Evolutionary conservation across 2,329 filamentous ascomycete genomes (phyloP), one percentile per base, ranked within the genome.

Genomic region (Eutypella sp.): DNA sequence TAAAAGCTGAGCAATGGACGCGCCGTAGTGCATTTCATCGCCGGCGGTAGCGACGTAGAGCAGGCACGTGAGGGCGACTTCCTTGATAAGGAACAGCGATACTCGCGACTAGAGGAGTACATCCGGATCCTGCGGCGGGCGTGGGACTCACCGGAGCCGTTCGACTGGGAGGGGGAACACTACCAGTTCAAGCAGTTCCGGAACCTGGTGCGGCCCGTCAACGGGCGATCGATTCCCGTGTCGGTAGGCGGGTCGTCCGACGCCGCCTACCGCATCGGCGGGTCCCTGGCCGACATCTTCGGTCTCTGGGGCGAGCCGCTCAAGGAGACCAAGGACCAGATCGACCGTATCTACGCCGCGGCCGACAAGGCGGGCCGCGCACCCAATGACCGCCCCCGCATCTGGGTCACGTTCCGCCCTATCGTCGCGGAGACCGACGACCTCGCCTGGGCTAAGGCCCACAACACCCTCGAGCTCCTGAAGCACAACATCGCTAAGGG

Each of bases 401-500:
- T 83, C 55, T 83, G 79, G 79, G 79, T 83, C 2, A 82, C 79
- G 0, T 82, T 82, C 71, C 70, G 79, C 2, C 79, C 79, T 3
- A 82, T 83, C 47, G 54, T 74, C 0, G 79, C 79, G 1, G 78
- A 82, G 63, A 82, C 79, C 0, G 79, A 82, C 13, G 79, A 82
- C 18, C 67, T 82, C 6, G 79, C 79, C 1, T 83, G 79, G 79
- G 69, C 67, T 3, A 82, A 82, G 63, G 79, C 79, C 3, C 71
- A 82, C 57, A 67, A 67, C 22, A 81, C 73, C 0, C 69, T 82
- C 0, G 77, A 79, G 18, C 62, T 66, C 1, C 64, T 82, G 37
- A 74, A 73, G 49, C 49, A 51, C 6, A 71, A 77, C 52, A 60
- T 66, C 1, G 61, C 61, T 1, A 63, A 65, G 5, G 67, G 65